A percentile compares a stretch with the other conserved stretches of the same genome.
phyloP scores from a whole-genome alignment of 202 grass and related monocot species.

The Brachypodium distachyon region DNA sequence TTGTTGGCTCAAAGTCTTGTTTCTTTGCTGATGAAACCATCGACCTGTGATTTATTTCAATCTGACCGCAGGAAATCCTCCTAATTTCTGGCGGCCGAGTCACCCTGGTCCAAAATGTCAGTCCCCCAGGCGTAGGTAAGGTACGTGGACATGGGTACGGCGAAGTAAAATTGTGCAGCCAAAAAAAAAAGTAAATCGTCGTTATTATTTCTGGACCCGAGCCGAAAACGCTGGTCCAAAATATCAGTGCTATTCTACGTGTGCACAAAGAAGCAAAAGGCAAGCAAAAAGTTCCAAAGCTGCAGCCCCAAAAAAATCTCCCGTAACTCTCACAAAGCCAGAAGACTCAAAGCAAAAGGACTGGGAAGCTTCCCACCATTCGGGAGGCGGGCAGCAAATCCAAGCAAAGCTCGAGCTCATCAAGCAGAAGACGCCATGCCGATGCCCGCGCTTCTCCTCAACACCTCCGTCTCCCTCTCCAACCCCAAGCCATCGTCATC shows the following conservation, averaged over 20 bases:
- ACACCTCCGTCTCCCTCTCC: not conserved
- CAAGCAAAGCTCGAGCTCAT: not conserved
- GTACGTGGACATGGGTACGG: no score
- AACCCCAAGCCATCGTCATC: not conserved
- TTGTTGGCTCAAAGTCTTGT: not conserved
- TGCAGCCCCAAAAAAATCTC: not conserved
- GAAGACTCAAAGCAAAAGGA: no score
- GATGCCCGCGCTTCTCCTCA: constrained; percentile 29
- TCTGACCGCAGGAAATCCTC: no score
- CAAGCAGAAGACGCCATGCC: not conserved
- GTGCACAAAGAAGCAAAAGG: not conserved
- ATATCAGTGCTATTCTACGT: constrained; percentile 18
- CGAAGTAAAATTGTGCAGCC: no score
- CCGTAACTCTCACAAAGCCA: not conserved
- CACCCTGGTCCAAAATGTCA: constrained; percentile 26
- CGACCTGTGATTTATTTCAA: not conserved
- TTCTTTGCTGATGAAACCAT: not conserved
- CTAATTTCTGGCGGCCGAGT: not conserved
- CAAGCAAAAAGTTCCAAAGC: not conserved
- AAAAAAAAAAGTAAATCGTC: no score
- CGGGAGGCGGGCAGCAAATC: not conserved
- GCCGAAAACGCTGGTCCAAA: not conserved
- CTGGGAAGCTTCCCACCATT: not conserved
- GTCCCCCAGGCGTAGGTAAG: no score
- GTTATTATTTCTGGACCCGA: no score